phyloP scores from a whole-genome alignment of 495 filamentous ascomycete species.

The Penicillium psychrofluorescens region DNA sequence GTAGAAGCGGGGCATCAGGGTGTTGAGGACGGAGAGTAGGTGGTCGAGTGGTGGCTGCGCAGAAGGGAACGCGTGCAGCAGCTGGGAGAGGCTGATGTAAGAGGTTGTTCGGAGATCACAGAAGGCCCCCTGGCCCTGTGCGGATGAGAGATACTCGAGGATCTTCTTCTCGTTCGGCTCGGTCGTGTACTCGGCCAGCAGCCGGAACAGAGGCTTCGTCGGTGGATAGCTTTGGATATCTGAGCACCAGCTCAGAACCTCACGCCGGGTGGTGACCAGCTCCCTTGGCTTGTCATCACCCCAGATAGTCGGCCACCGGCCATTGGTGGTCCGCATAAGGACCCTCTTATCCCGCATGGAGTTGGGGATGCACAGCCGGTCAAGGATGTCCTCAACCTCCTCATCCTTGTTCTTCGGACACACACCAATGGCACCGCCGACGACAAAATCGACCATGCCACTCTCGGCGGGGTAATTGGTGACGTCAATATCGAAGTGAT shows the following conservation, averaged over 20 bases:
- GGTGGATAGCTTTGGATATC: conserved; percentile 91
- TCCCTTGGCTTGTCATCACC: conserved; percentile 81
- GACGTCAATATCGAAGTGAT: conserved; percentile 94
- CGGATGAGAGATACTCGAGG: conserved; percentile 73
- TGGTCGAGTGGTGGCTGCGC: conserved; percentile 76
- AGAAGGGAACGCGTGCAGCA: conserved; percentile 88
- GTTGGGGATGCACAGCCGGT: conserved; percentile 68
- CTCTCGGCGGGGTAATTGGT: conserved; percentile 87
- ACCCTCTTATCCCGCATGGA: conserved; percentile 76
- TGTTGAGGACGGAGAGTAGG: conserved; percentile 72
- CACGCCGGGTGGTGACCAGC: conserved; percentile 78
- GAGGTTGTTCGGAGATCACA: conserved; percentile 91
- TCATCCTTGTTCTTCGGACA: conserved; percentile 75
- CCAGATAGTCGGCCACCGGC: conserved; percentile 97
- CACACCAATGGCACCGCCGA: conserved; percentile 91
- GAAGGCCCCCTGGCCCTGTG: conserved; percentile 88
- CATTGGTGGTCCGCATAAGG: conserved; percentile 64
- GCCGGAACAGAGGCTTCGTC: conserved; percentile 76
- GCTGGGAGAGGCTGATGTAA: conserved; percentile 74
- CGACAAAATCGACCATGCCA: conserved; percentile 84
- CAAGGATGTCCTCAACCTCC: conserved; percentile 75
- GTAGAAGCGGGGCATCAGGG: conserved; percentile 96
- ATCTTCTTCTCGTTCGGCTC: conserved; percentile 82
- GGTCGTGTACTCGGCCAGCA: conserved; percentile 77
- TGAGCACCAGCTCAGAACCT: conserved; percentile 89